Base-by-base conservation (phyloP, 148 eudicot genomes). In the Vaccinium macrocarpon region DNA sequence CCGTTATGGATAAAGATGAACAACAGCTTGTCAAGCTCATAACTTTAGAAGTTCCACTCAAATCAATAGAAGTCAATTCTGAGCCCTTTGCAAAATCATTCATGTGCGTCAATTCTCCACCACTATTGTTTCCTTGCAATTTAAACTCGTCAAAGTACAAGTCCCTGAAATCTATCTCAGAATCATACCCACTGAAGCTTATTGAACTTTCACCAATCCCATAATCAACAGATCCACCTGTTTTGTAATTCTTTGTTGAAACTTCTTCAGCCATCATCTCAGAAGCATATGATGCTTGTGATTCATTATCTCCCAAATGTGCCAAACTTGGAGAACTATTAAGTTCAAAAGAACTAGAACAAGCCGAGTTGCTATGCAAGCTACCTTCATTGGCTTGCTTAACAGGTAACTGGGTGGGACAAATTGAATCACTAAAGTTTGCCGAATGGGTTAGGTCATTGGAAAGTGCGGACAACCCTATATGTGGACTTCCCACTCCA, bases 21-120 rank as follows among this genome's bases (percentile, higher is more conserved):
- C 89, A 86, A 25, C 92, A 84, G 82, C 92, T 91, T 29, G 89
- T 83, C 55, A 87, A 83, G 83, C 91, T 89, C 87, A 76, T 85
- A 18, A 66, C 87, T 75, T 88, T 86, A 0, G 88, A 84, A 66
- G 82, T 82, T 4, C 55, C 85, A 3, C 87, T 85, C 49, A 83
- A 29, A 70, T 87, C 92, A 15, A 77, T 19, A 1, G 82, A 87
- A 55, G 81, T 59, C 68, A 83, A 11, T 42, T 85, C 89, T 1
- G 84, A 86, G 73, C 86, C 80, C 72, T 91, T 88, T 12, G 78
- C 61, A 81, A 87, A 55, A 38, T 82, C 86, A 75, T 87, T 76
- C 25, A 72, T 46, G 6, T 61, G 53, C 16, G 15, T 84, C 72
- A 79, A 87, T 82, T 83, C 91, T 55, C 76, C 86, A 53, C 76